These are phyloP conservation scores for Gremmenia infestans DNA, from an alignment of 2,329 filamentous ascomycete genomes.

Conservation along the genomic window DNA sequence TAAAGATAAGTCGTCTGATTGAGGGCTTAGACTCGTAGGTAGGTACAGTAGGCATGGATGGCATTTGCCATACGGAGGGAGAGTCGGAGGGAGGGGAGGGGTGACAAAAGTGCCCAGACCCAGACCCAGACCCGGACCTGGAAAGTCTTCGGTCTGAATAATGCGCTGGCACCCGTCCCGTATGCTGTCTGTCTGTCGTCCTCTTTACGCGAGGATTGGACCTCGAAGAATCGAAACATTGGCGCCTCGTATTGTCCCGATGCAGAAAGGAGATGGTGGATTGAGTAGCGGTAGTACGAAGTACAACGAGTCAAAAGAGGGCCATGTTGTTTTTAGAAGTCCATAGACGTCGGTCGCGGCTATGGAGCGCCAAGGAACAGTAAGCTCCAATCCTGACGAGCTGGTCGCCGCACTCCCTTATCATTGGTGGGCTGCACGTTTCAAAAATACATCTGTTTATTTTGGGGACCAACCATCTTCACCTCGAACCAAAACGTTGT, in stretches of 20 bases:
- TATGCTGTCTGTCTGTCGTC: background rate
- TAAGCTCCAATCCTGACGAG: background rate
- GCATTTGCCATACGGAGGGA: background rate
- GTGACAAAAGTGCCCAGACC: background rate
- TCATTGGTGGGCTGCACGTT: background rate
- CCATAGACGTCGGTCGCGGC: background rate
- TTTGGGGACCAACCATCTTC: background rate
- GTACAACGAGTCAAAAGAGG: background rate
- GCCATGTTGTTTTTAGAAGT: background rate
- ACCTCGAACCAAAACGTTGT: background rate
- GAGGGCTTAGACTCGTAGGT: no score
- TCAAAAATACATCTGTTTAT: constrained; percentile 4
- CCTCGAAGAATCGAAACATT: background rate
- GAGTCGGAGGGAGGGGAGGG: background rate
- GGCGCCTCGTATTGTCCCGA: background rate
- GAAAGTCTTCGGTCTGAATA: no score
- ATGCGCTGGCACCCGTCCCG: background rate
- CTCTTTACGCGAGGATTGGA: background rate
- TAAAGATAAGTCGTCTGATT: no score
- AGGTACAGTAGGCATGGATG: background rate
- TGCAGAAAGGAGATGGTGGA: background rate
- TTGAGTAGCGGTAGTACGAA: background rate
- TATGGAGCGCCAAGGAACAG: background rate
- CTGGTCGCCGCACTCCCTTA: background rate
- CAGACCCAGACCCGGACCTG: background rate